Percentiles rank a stretch among this genome's conserved stretches.
Evolutionary conservation across 345 rosid species (phyloP).

Genomic region (Dipteronia sinensis): DNA sequence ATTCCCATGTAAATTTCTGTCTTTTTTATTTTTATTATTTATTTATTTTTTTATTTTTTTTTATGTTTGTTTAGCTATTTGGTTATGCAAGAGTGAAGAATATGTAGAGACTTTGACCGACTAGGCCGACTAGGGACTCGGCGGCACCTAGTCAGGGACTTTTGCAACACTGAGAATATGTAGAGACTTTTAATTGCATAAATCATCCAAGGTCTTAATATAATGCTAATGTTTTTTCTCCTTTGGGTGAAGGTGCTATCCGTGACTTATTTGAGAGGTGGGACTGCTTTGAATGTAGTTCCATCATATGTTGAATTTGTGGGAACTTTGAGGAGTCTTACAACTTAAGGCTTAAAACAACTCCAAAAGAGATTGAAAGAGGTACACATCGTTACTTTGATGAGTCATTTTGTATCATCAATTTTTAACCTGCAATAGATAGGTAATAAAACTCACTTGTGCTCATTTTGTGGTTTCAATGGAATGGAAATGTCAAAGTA

Average conservation of each 20-base stretch:
- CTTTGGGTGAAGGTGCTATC: slow-evolving; percentile 66
- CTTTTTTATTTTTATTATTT: too few species aligned
- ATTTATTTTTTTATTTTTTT: too few species aligned
- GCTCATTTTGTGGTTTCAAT: too few species aligned
- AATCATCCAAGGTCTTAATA: neutral
- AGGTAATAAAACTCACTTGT: neutral
- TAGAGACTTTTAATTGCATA: neutral
- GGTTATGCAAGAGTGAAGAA: neutral
- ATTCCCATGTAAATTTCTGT: slow-evolving; percentile 3
- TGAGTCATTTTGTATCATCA: neutral
- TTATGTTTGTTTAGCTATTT: too few species aligned
- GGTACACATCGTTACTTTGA: slow-evolving; percentile 37
- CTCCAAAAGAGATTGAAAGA: slow-evolving; percentile 65
- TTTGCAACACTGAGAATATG: neutral
- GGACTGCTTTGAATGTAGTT: slow-evolving; percentile 51
- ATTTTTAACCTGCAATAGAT: neutral
- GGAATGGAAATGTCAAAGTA: too few species aligned
- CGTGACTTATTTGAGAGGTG: slow-evolving; percentile 65
- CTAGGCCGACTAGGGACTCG: too few species aligned
- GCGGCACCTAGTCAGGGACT: too few species aligned
- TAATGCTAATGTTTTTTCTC: neutral
- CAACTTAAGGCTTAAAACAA: slow-evolving; percentile 64
- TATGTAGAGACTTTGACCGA: too few species aligned
- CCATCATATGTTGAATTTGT: slow-evolving; percentile 73
- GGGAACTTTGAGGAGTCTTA: slow-evolving; percentile 86